Percentiles rank a stretch among this genome's conserved stretches.
Evolutionary conservation across 495 filamentous ascomycete genomes (phyloP).

Genomic region (Rhizodiscina lignyota): DNA sequence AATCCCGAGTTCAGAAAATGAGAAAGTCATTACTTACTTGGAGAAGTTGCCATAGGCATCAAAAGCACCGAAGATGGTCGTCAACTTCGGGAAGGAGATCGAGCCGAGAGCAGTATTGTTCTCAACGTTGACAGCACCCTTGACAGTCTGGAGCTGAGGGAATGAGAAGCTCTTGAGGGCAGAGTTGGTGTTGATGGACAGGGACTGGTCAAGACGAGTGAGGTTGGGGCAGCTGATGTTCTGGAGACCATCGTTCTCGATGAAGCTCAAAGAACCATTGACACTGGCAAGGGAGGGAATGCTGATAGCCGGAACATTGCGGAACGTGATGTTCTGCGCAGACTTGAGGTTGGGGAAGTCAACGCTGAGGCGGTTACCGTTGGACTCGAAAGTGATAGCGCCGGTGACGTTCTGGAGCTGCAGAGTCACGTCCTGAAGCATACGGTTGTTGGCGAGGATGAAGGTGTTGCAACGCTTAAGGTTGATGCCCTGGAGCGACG

Average conservation of each 20-base stretch:
- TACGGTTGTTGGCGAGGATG: slow-evolving; percentile 21
- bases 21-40: slow-evolving; percentile 38
- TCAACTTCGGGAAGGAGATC: slow-evolving; percentile 46
- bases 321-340: slow-evolving; percentile 74
- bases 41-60: slow-evolving; percentile 78
- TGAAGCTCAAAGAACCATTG: slow-evolving; percentile 69
- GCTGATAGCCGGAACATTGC: slow-evolving; percentile 57
- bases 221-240: slow-evolving; percentile 62
- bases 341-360: slow-evolving; percentile 59
- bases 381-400: slow-evolving; percentile 42
- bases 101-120: slow-evolving; percentile 69
- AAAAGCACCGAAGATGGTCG: slow-evolving; percentile 65
- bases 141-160: slow-evolving; percentile 45
- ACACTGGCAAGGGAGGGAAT: slow-evolving; percentile 64
- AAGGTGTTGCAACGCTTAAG: slow-evolving; percentile 45
- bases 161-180: slow-evolving; percentile 63
- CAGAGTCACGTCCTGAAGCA: slow-evolving; percentile 25
- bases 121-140: slow-evolving; percentile 64
- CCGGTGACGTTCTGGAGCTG: slow-evolving; percentile 51
- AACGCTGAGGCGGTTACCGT: slow-evolving; percentile 39
- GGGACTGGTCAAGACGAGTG: slow-evolving; percentile 44
- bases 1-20: slow-evolving; percentile 1
- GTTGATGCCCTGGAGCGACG: slow-evolving; percentile 59
- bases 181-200: slow-evolving; percentile 67
- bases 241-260: slow-evolving; percentile 58